Percentiles rank a stretch among this genome's conserved stretches.
Evolutionary conservation across 495 filamentous ascomycete species (phyloP).

Genomic region (Hypomontagnella submonticulosa): DNA sequence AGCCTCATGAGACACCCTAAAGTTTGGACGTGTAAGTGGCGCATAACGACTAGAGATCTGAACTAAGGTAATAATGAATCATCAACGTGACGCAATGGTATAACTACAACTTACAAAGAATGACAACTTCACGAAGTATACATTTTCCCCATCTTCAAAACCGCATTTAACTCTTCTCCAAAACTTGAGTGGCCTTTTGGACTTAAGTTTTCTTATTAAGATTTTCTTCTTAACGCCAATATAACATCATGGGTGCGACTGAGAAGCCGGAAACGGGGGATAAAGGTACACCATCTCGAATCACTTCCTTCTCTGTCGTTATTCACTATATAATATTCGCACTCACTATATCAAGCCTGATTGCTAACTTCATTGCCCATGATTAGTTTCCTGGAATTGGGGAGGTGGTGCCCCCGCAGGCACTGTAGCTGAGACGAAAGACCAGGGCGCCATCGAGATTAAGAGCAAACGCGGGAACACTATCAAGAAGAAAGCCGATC

Average conservation of each 20-base stretch:
- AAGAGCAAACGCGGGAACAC: conserved; percentile 69
- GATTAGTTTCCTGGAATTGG: conserved; percentile 69
- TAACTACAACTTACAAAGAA: neutral
- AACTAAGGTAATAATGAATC: conserved; percentile 42
- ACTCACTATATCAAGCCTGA: neutral
- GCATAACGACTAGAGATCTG: neutral
- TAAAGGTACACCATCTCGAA: conserved; percentile 28
- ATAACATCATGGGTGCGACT: conserved; percentile 12
- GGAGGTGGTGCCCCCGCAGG: conserved; percentile 62
- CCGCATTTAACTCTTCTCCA: too few relatives aligned
- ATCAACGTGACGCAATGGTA: conserved; percentile 36
- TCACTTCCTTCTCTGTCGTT: neutral
- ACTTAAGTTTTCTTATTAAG: too few relatives aligned
- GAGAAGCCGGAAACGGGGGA: conserved; percentile 38
- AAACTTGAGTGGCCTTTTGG: too few relatives aligned
- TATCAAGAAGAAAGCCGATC: conserved; percentile 67
- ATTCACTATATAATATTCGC: neutral
- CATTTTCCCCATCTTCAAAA: too few relatives aligned
- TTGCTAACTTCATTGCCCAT: neutral
- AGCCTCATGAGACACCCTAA: conserved; percentile 2
- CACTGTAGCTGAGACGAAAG: conserved; percentile 67
- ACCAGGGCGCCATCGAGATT: conserved; percentile 67
- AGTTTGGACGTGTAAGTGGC: conserved; percentile 5
- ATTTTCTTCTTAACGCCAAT: too few relatives aligned
- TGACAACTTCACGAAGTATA: too few relatives aligned